phyloP scores from a whole-genome alignment of 2,329 filamentous ascomycete species.

The Ilyonectria destructans region DNA sequence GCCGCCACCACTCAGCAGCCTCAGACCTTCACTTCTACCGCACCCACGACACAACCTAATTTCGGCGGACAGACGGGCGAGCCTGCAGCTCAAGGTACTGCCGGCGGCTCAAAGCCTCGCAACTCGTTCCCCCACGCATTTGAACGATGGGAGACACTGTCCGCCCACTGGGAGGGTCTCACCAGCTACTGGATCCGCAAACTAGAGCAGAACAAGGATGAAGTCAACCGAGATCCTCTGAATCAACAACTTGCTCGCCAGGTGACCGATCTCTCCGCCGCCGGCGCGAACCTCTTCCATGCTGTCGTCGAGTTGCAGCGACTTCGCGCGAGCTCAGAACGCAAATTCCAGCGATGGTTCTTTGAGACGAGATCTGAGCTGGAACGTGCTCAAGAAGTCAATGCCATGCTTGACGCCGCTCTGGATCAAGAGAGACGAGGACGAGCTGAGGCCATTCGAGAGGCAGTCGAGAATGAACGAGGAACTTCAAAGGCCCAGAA shows the following conservation, averaged over 20 bases:
- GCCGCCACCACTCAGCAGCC: conserved; percentile 38
- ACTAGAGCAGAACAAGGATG: conserved; percentile 90
- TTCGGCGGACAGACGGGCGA: conserved; percentile 41
- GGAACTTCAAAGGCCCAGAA: conserved; percentile 85
- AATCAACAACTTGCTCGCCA: conserved; percentile 92
- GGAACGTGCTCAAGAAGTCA: conserved; percentile 87
- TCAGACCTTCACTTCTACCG: conserved; percentile 42
- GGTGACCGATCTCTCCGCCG: conserved; percentile 96
- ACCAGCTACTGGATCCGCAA: conserved; percentile 98
- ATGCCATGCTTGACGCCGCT: conserved; percentile 83
- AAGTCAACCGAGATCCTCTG: conserved; percentile 86
- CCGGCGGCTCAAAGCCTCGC: conserved; percentile 60
- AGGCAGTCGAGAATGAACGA: conserved; percentile 77
- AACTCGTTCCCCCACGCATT: conserved; percentile 96
- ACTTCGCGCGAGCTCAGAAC: conserved; percentile 92
- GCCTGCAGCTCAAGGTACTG: conserved; percentile 35
- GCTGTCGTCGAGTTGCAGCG: conserved; percentile 97
- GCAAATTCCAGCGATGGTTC: conserved; percentile 99
- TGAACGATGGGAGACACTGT: conserved; percentile 96
- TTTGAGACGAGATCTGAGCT: conserved; percentile 93
- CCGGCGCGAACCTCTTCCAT: conserved; percentile 96
- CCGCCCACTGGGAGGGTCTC: conserved; percentile 97
- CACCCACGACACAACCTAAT: conserved; percentile 37
- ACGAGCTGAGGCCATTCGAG: conserved; percentile 77
- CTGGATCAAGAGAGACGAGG: conserved; percentile 83